phyloP scores from a whole-genome alignment of 1,284 basidiomycete genomes.

The Heterobasidion irregulare region DNA sequence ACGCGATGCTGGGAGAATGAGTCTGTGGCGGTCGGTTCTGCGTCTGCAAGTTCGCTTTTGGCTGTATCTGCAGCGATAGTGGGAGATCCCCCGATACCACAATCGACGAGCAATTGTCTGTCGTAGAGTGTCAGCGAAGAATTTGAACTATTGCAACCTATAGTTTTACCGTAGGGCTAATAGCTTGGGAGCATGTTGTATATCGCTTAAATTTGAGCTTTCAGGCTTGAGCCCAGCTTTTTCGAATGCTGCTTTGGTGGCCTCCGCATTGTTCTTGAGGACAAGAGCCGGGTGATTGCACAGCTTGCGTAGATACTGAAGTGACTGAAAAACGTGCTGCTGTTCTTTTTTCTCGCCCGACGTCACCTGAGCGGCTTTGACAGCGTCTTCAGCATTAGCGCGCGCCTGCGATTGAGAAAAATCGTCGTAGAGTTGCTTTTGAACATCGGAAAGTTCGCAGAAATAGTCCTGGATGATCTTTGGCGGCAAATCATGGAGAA shows the following conservation, averaged over 20 bases:
- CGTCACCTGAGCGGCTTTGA: slow-evolving; percentile 33
- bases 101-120: slow-evolving; percentile 91
- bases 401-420: slow-evolving; percentile 79
- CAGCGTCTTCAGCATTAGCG: slow-evolving; percentile 54
- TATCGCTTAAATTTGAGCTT: slow-evolving; percentile 55
- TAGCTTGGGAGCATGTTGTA: slow-evolving; percentile 91
- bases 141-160: neutral
- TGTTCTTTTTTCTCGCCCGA: slow-evolving; percentile 34
- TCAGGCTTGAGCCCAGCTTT: slow-evolving; percentile 38
- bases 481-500: slow-evolving; percentile 91
- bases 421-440: slow-evolving; percentile 91
- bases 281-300: slow-evolving; percentile 96
- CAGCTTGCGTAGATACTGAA: slow-evolving; percentile 96
- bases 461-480: slow-evolving; percentile 99
- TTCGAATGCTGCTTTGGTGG: slow-evolving; percentile 55
- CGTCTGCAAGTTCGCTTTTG: slow-evolving; percentile 58
- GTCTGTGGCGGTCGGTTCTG: slow-evolving; percentile 44
- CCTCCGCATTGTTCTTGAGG: slow-evolving; percentile 54
- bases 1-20: slow-evolving; percentile 92
- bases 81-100: slow-evolving; percentile 77
- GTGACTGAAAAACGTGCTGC: slow-evolving; percentile 90
- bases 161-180: slow-evolving; percentile 74
- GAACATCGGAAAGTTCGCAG: slow-evolving; percentile 92
- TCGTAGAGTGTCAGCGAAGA: slow-evolving; percentile 1
- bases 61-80: slow-evolving; percentile 31